phyloP scores from a whole-genome alignment of 2,329 filamentous ascomycete species.

The Sclerotinia borealis region DNA sequence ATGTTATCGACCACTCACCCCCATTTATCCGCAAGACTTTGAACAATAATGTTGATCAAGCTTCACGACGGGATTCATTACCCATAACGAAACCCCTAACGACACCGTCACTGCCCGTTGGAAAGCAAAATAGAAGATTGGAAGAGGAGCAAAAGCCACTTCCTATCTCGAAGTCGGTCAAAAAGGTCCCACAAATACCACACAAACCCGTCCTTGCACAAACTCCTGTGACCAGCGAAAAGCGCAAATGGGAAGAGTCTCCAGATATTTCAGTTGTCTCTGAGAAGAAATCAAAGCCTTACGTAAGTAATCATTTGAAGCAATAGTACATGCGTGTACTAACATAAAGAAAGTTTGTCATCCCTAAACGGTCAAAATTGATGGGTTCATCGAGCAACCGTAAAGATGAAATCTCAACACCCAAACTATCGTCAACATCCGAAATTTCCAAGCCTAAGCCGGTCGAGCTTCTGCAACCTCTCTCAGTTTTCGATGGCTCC shows the following conservation, averaged over 20 bases:
- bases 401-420: not conserved
- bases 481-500: not conserved
- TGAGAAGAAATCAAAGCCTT: not conserved
- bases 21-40: not conserved
- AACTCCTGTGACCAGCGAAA: not conserved
- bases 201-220: not conserved
- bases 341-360: not conserved
- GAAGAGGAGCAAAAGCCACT: not conserved
- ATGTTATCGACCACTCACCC: not conserved
- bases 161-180: not conserved
- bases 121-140: not conserved
- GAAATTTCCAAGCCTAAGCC: not conserved
- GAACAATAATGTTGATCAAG: not conserved
- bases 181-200: not conserved
- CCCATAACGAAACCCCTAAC: too few relatives aligned
- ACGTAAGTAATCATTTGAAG: not conserved
- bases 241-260: not conserved
- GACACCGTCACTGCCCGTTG: not conserved
- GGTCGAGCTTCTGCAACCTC: not conserved
- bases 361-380: not conserved
- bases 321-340: not conserved
- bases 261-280: not conserved
- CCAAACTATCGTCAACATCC: not conserved
- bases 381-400: too few relatives aligned
- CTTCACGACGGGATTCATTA: not conserved